Conservation (phyloP, 805 yeast genomes). For the Kodamaea jinghongensis region DNA sequence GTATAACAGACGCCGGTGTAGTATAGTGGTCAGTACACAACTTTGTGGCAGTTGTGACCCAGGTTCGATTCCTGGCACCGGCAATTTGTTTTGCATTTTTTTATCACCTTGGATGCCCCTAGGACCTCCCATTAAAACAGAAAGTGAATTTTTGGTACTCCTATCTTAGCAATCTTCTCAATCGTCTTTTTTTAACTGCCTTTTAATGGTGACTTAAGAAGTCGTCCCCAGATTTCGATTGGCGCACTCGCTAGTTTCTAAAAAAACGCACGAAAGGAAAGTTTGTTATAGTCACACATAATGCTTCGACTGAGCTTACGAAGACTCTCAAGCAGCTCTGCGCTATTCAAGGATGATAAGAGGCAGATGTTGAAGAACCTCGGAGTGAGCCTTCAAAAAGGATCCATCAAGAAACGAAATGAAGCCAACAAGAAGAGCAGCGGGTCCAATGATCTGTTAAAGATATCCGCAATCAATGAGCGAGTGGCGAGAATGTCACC, state of each 20-base stretch:
- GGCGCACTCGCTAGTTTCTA: background rate
- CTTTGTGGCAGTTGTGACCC: constrained; percentile 52
- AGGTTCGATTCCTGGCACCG: constrained; percentile 53
- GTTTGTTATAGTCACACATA: background rate
- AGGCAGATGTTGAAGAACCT: constrained; percentile 28
- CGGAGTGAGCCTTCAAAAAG: constrained; percentile 33
- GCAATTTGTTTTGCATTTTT: constrained; percentile 28
- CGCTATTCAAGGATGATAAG: constrained; percentile 19
- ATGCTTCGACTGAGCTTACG: background rate
- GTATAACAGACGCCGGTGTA: constrained; percentile 34
- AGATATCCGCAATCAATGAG: constrained; percentile 5
- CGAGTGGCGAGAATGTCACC: constrained; percentile 26
- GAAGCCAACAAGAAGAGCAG: constrained; percentile 1
- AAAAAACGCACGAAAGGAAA: background rate
- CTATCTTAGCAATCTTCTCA: background rate
- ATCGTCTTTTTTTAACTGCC: too few species aligned
- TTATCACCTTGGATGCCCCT: too few species aligned
- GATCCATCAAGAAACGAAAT: constrained; percentile 20
- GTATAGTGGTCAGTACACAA: constrained; percentile 50
- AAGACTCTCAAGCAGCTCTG: constrained; percentile 1
- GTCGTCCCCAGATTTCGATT: background rate
- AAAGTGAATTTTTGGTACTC: background rate
- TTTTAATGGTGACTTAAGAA: background rate
- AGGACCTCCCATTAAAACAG: too few species aligned
- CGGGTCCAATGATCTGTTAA: constrained; percentile 7